A percentile compares a stretch with the other conserved stretches of the same genome.
Evolutionary conservation across 306 rosid species (phyloP).

Genomic region (Oxytropis ochrocephala): DNA sequence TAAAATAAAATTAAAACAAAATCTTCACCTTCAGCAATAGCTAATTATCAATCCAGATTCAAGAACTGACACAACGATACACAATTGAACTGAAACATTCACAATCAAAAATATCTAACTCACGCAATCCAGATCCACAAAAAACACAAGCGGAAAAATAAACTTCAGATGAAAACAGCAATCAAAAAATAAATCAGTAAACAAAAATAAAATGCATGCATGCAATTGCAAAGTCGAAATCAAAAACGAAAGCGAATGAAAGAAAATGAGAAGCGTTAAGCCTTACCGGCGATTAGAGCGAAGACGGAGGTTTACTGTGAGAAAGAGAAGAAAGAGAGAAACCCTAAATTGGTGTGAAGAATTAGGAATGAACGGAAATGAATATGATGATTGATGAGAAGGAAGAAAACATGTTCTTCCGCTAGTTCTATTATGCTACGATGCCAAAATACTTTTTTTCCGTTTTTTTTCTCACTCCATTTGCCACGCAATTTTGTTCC

Average conservation of each 20-base stretch:
- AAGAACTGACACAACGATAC: background rate
- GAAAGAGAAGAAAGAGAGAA: background rate
- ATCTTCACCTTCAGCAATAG: background rate
- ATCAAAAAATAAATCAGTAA: background rate
- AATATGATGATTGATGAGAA: background rate
- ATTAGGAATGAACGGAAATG: background rate
- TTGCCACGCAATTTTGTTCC: background rate
- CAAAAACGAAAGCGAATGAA: background rate
- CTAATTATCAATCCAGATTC: background rate
- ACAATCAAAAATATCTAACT: background rate
- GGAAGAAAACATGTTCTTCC: background rate
- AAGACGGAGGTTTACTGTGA: background rate
- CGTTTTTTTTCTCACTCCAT: background rate
- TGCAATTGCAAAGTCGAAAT: background rate
- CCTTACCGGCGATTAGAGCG: slow-evolving; percentile 6
- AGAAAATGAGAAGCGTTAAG: background rate
- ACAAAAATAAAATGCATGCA: background rate
- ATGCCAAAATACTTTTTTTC: background rate
- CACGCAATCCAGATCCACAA: slow-evolving; percentile 7
- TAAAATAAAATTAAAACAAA: background rate
- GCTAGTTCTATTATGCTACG: background rate
- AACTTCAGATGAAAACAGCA: background rate
- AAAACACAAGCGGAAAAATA: background rate
- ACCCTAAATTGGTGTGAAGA: background rate
- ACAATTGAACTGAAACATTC: background rate